These are phyloP conservation scores for Quercus mongolica DNA, from an alignment of 306 rosid species.

Conservation along the genomic window DNA sequence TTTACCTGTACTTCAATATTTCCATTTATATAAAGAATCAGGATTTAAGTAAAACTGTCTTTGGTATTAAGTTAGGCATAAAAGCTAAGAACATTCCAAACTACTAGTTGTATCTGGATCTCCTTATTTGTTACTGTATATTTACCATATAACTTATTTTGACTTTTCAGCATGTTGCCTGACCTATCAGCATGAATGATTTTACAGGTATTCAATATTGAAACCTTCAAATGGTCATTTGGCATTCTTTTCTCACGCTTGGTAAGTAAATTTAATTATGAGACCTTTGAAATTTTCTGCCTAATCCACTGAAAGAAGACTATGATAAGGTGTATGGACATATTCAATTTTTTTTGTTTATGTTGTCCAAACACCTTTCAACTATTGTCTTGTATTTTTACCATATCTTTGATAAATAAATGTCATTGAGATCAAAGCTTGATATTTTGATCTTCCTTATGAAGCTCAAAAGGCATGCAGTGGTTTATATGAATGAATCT, in stretches of 20 bases:
- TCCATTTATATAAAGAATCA: no score
- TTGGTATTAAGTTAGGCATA: neutral
- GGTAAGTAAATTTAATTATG: constrained; percentile 54
- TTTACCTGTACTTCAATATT: neutral
- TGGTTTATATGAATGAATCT: constrained; percentile 1
- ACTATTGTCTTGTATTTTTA: neutral
- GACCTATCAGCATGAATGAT: constrained; percentile 22
- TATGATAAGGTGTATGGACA: neutral
- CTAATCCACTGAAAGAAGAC: neutral
- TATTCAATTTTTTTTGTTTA: neutral
- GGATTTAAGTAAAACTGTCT: neutral
- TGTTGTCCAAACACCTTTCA: neutral
- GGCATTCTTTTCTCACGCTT: constrained; percentile 96
- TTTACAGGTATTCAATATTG: constrained; percentile 83
- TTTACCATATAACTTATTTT: neutral
- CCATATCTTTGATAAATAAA: neutral
- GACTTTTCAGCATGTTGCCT: constrained; percentile 9
- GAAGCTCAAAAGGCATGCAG: neutral
- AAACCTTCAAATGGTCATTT: constrained; percentile 94
- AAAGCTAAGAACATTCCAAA: constrained; percentile 5
- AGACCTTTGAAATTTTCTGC: constrained; percentile 4
- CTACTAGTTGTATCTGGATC: neutral
- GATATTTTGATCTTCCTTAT: constrained; percentile 8
- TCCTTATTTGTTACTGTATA: neutral
- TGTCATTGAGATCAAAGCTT: neutral